Conservation (phyloP, 2,329 filamentous ascomycete species). For the Fonsecaea pugnacius region DNA sequence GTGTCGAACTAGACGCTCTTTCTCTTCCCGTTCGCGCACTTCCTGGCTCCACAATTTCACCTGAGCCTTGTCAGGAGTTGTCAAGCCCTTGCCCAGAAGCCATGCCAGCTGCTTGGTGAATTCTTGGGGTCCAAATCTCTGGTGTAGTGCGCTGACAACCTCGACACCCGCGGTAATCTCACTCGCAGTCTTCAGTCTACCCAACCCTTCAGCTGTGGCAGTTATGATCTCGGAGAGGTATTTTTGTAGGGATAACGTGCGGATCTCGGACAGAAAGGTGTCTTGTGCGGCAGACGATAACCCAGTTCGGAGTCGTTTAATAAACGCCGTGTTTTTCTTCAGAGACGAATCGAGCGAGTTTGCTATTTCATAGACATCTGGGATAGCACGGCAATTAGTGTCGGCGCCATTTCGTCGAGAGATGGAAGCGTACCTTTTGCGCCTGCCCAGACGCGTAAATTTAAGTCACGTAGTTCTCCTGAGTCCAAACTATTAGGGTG, state of each 20-base stretch:
- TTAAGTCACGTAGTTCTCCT: conserved; percentile 91
- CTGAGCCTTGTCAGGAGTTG: conserved; percentile 82
- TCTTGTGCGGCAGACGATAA: conserved; percentile 77
- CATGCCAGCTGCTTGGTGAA: conserved; percentile 92
- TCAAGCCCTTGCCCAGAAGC: conserved; percentile 87
- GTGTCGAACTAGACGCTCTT: conserved; percentile 85
- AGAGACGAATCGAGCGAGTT: conserved; percentile 87
- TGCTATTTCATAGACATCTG: conserved; percentile 78
- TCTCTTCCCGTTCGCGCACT: conserved; percentile 90
- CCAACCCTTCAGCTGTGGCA: conserved; percentile 91
- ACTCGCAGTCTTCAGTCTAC: conserved; percentile 85
- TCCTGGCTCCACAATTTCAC: conserved; percentile 80
- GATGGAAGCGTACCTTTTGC: conserved; percentile 68
- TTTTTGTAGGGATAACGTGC: conserved; percentile 87
- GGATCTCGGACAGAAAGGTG: conserved; percentile 88
- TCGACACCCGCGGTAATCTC: conserved; percentile 92
- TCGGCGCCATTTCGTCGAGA: background rate
- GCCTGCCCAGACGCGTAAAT: conserved; percentile 84
- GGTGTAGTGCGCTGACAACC: conserved; percentile 91
- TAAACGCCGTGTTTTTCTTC: conserved; percentile 98
- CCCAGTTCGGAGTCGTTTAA: conserved; percentile 90
- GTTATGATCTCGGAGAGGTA: conserved; percentile 97
- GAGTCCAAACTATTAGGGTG: conserved; percentile 32
- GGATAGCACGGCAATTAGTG: conserved; percentile 21
- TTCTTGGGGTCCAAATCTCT: conserved; percentile 86